Conservation (phyloP, 331 rosid genomes). For the Rosa hybrid region DNA sequence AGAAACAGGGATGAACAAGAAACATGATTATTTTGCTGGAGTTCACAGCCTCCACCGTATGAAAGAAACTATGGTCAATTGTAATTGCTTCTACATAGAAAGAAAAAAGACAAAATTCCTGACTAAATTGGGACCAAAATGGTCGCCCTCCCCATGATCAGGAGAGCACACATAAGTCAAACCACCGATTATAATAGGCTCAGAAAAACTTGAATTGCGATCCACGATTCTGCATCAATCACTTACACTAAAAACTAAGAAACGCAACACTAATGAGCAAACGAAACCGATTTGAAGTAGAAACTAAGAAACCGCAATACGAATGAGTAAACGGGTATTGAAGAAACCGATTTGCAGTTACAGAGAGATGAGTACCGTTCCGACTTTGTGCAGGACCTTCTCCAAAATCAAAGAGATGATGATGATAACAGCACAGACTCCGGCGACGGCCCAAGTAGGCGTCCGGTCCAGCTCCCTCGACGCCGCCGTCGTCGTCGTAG, state of each 20-base stretch:
- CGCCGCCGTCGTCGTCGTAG: conserved; percentile 17
- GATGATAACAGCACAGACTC: conserved; percentile 74
- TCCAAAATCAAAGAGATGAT: conserved; percentile 66
- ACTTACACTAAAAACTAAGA: neutral
- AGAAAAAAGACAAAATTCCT: neutral
- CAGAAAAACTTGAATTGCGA: conserved; percentile 1
- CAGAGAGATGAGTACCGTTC: conserved; percentile 45
- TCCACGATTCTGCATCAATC: neutral
- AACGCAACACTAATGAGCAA: neutral
- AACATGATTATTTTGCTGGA: neutral
- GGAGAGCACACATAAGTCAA: neutral
- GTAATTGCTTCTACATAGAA: neutral
- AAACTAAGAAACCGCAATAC: too few relatives aligned
- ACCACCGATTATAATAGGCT: neutral
- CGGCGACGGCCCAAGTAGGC: conserved; percentile 94
- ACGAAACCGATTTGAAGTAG: neutral
- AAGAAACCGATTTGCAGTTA: neutral
- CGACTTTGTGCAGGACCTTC: conserved; percentile 73
- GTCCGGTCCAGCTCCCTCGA: conserved; percentile 70
- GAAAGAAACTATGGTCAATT: neutral
- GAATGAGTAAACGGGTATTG: neutral
- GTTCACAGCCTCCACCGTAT: neutral
- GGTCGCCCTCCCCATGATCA: neutral
- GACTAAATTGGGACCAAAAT: neutral
- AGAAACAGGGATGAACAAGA: neutral